Percentiles rank a stretch among this genome's conserved stretches.
Conservation (phyloP, 768 basidiomycete species). For the Dioszegia hungarica region DNA sequence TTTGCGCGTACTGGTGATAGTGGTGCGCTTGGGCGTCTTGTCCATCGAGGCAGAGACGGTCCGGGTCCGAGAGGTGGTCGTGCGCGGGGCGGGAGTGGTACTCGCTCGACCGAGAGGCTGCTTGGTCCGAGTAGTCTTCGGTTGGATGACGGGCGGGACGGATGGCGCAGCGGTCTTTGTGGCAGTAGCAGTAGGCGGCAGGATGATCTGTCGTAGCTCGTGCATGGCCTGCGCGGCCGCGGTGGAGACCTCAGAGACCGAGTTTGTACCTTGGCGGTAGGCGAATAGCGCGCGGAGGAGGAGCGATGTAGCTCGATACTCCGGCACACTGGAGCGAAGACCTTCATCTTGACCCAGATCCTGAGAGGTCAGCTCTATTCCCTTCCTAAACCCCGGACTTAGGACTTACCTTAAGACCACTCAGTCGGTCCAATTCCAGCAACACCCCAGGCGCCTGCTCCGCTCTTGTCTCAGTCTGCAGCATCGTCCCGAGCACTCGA, state of each 20-base stretch:
- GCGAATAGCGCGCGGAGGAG: constrained; percentile 14
- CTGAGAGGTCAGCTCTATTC: background rate
- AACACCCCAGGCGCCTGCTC: background rate
- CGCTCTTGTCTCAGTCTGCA: background rate
- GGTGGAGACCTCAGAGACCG: background rate
- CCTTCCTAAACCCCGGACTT: background rate
- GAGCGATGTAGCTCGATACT: background rate
- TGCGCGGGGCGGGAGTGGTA: background rate
- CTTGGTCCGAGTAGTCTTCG: background rate
- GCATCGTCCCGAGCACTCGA: background rate
- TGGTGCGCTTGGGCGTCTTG: constrained; percentile 1
- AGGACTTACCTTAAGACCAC: background rate
- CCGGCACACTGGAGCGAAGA: background rate
- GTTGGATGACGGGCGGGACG: background rate
- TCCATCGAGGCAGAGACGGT: background rate
- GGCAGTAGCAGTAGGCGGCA: background rate
- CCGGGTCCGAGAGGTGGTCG: background rate
- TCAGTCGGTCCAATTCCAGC: background rate
- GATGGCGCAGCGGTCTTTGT: background rate
- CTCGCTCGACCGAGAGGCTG: background rate
- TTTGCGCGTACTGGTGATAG: background rate
- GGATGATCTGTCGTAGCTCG: background rate
- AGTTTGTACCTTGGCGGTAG: constrained; percentile 5
- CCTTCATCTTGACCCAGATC: background rate
- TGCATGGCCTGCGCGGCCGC: constrained; percentile 1